phyloP scores from a whole-genome alignment of 2,329 filamentous ascomycete genomes.

The Aspergillus unguis region DNA sequence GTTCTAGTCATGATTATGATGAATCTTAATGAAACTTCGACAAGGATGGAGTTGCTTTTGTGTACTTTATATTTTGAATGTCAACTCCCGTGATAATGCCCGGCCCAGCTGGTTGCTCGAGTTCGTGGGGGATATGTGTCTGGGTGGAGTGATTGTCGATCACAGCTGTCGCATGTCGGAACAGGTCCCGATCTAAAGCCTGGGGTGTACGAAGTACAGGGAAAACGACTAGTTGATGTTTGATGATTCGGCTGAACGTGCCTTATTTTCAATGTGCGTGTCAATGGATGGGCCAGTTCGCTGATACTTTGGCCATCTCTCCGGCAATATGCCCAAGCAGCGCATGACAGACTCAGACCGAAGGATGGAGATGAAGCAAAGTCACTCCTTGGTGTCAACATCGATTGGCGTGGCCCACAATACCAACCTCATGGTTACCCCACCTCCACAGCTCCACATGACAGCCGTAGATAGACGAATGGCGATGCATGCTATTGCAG shows the following conservation, averaged over 20 bases:
- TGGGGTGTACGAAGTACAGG: too few relatives aligned
- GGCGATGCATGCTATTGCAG: neutral
- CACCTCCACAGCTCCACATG: slow-evolving; percentile 5
- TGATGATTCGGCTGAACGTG: too few relatives aligned
- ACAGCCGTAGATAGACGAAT: neutral
- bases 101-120: neutral
- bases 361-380: neutral
- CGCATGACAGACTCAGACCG: neutral
- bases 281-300: too few relatives aligned
- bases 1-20: neutral
- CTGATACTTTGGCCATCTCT: too few relatives aligned
- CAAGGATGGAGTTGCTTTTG: too few relatives aligned
- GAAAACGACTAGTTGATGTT: too few relatives aligned
- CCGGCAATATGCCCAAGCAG: too few relatives aligned
- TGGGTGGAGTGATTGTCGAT: slow-evolving; percentile 5
- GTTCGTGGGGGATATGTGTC: neutral
- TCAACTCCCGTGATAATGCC: neutral
- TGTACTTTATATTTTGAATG: too few relatives aligned
- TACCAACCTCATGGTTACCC: neutral
- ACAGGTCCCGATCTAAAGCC: neutral
- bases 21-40: too few relatives aligned
- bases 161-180: neutral
- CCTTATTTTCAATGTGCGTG: too few relatives aligned
- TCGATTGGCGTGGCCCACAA: neutral
- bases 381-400: neutral